These are phyloP conservation scores for Mycena indigotica DNA, from an alignment of 768 basidiomycete species.

Conservation along the genomic window DNA sequence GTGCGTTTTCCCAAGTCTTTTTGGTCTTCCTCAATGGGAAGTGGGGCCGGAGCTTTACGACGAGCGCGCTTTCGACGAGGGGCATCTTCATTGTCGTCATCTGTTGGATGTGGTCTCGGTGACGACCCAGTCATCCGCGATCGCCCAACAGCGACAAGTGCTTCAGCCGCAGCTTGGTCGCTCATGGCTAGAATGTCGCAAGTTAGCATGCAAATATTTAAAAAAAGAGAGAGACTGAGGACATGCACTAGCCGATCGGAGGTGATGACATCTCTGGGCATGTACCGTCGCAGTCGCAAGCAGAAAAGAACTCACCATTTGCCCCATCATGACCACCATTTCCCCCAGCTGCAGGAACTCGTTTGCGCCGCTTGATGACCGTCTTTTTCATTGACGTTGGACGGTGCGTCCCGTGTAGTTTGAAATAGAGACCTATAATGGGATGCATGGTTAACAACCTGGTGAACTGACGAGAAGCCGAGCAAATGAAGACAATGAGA, in stretches of 20 bases:
- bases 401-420: conserved; percentile 94
- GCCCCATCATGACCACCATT: conserved; percentile 29
- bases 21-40: conserved; percentile 23
- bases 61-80: conserved; percentile 63
- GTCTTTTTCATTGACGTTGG: conserved; percentile 99
- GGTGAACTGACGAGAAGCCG: conserved; percentile 10
- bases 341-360: conserved; percentile 89
- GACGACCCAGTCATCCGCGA: conserved; percentile 19
- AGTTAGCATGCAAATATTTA: too few relatives aligned
- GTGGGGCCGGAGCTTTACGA: conserved; percentile 36
- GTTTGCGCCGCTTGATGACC: conserved; percentile 96
- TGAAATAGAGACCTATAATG: conserved; percentile 88
- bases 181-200: conserved; percentile 47
- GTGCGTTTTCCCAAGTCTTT: conserved; percentile 32
- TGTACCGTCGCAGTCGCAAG: too few relatives aligned
- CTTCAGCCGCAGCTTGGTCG: conserved; percentile 88
- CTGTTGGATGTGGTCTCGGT: conserved; percentile 35
- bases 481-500: conserved; percentile 1
- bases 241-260: too few relatives aligned
- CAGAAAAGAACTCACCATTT: conserved; percentile 27
- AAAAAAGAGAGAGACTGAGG: too few relatives aligned
- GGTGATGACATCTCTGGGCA: too few relatives aligned
- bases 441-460: neutral
- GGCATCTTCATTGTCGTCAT: conserved; percentile 47
- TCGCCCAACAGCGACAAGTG: conserved; percentile 81